A percentile compares a stretch with the other conserved stretches of the same genome.
Evolutionary conservation across 257 asterid genomes (phyloP).

Genomic region (Solanum ahanhuiri): DNA sequence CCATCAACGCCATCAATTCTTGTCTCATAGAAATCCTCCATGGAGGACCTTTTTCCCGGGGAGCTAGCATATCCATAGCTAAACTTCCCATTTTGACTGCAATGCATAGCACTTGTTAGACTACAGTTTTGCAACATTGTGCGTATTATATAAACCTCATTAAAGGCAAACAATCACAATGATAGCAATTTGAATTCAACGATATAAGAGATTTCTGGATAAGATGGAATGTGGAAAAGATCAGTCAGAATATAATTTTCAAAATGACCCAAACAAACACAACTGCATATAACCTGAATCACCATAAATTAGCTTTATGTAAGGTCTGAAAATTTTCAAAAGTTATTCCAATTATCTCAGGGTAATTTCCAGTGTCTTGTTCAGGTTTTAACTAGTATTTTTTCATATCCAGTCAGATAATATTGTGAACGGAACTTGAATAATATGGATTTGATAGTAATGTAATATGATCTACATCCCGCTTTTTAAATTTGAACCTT

Average conservation of each 20-base stretch:
- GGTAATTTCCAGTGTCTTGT: background rate
- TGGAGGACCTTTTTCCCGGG: slow-evolving; percentile 92
- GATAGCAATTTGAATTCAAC: background rate
- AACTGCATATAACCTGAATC: background rate
- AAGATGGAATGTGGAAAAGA: background rate
- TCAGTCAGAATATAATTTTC: background rate
- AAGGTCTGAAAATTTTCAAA: background rate
- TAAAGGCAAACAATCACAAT: background rate
- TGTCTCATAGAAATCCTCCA: slow-evolving; percentile 98
- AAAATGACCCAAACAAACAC: background rate
- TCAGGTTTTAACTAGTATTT: background rate
- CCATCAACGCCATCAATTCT: slow-evolving; percentile 98
- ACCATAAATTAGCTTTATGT: background rate
- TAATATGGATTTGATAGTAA: background rate
- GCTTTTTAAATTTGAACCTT: background rate
- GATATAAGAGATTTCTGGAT: background rate
- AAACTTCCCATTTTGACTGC: slow-evolving; percentile 92
- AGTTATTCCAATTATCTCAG: background rate
- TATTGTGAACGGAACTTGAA: background rate
- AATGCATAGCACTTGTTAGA: slow-evolving; percentile 5
- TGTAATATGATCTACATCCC: background rate
- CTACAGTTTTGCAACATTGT: background rate
- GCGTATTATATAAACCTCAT: background rate
- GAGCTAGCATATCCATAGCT: slow-evolving; percentile 97
- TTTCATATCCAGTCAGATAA: background rate